Evolutionary conservation across 176 grass and related monocot genomes (phyloP), one percentile per base, ranked within the genome.

Genomic region (Aegilops bicornis): DNA sequence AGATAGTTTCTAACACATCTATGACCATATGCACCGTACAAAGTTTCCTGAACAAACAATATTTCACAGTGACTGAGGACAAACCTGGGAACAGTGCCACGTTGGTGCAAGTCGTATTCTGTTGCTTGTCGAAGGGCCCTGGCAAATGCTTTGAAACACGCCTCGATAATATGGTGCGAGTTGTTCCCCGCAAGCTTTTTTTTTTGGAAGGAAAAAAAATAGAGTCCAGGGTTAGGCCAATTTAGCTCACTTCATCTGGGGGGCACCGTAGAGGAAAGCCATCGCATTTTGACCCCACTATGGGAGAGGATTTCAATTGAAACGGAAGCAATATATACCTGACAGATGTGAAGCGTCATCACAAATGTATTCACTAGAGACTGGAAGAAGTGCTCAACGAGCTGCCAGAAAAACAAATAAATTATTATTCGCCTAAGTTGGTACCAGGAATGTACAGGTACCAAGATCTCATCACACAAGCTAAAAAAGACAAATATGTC

Each of bases 321-420:
- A 54, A 10, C 6, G 22, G 62, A 39, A 83, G 19, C 12, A 88
- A 19, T 30, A 81, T 60, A 36, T 92, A 98, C 93, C 92, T 98
- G 93, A 64, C 79, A 90, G 76, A 98, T 96, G 82, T 98, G 96
- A 88, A 98, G 92, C 1, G 93, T 98, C 96, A 96, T 98, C 59
- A 90, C 93, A 85, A 90, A 98, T 48, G 93, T 96, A 81, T 98
- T 98, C 66, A 86, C 96, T 8, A 96, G 68, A 76, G 92, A 98
- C 37, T 98, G 96, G 83, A 96, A 96, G 61, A 98, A 94, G 85
- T 98, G 96, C 62, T 98, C 96, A 81, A 98, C 96, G 25, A 96
- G 66, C 92, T 98, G 88, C 6, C 42, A 91, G 4, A 69, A 91
- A 79, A 88, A 84, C 20, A 31, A 86, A 83, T 4, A 82, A 88